Evolutionary conservation across 2,329 filamentous ascomycete genomes (phyloP), one percentile per base, ranked within the genome.

Genomic region (Colletotrichum spinosum): DNA sequence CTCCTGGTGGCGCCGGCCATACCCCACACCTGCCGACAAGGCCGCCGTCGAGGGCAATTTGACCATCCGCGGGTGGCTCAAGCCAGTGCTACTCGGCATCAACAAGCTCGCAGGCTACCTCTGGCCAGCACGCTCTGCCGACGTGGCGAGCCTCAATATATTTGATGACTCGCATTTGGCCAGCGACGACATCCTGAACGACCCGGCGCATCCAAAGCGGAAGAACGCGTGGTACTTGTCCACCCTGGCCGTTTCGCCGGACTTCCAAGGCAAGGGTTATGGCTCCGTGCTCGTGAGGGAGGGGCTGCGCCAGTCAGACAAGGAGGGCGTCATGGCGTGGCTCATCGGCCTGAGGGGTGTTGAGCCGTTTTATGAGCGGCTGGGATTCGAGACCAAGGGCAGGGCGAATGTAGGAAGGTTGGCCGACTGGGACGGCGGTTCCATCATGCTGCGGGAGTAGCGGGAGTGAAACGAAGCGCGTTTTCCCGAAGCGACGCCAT

Each of bases 381-480:
- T 74, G 54, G 78, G 77, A 0, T 79, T 78, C 57, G 65, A 68
- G 9, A 72, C 76, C 64, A 75, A 78, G 25, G 76, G 70, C 9
- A 73, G 76, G 57, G 72, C 72, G 11, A 79, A 79, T 53, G 72
- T 78, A 25, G 77, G 76, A 1, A 73, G 77, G 61, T 52, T 80
- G 68, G 67, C 70, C 9, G 69, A 70, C 34, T 80, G 77, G 77
- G 71, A 77, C 35, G 77, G 77, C 9, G 77, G 78, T 1, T 53
- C 71, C 8, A 65, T 80, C 65, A 79, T 80, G 78, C 77, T 78
- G 45, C 72, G 74, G 53, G 75, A 76, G 59, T 78, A 70, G 45
- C 72, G 74, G 53, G 75, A 76, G 59, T 78, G 70, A 58, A 68
- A 38, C 60, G 9, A 33, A 8, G 15, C 6, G 15, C 8, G 13